A percentile compares a stretch with the other conserved stretches of the same genome.
Conservation (phyloP, 2,329 filamentous ascomycete genomes). For the Ambrosiella beaveri region DNA sequence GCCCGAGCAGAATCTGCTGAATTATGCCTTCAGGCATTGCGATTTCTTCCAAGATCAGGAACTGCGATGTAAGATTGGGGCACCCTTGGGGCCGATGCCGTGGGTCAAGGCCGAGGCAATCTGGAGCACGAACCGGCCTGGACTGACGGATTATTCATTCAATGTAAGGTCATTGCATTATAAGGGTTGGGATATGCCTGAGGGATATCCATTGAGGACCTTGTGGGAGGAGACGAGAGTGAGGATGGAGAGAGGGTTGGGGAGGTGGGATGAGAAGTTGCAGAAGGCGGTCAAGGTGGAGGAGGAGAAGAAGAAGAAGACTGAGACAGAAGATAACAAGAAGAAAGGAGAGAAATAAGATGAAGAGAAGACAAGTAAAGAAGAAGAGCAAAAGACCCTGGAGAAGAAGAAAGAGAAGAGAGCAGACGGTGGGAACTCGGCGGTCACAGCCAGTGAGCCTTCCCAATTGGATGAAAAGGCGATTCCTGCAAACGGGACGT, state of each 20-base stretch:
- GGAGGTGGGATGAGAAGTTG: background rate
- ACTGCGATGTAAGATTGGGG: slow-evolving; percentile 4
- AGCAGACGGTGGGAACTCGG: background rate
- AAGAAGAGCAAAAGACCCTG: background rate
- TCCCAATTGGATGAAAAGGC: slow-evolving; percentile 1
- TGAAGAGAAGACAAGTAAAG: background rate
- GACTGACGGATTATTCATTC: slow-evolving; percentile 6
- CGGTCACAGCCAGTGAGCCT: background rate
- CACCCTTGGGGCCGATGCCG: slow-evolving; percentile 10
- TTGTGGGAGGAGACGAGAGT: slow-evolving; percentile 6
- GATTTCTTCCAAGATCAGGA: slow-evolving; percentile 10
- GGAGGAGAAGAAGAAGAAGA: background rate
- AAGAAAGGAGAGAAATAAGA: background rate
- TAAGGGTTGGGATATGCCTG: slow-evolving; percentile 11
- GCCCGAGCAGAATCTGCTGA: slow-evolving; percentile 27
- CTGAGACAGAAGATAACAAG: background rate
- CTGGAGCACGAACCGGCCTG: slow-evolving; percentile 11
- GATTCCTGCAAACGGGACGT: no score
- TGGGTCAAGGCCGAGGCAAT: slow-evolving; percentile 8
- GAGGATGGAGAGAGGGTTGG: background rate
- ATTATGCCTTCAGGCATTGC: slow-evolving; percentile 24
- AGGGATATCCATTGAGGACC: background rate
- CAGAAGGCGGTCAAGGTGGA: background rate
- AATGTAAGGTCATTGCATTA: slow-evolving; percentile 11
- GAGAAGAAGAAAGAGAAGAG: background rate